Evolutionary conservation across 2,329 filamentous ascomycete species (phyloP).

Genomic region (Macrophomina pseudophaseolina): DNA sequence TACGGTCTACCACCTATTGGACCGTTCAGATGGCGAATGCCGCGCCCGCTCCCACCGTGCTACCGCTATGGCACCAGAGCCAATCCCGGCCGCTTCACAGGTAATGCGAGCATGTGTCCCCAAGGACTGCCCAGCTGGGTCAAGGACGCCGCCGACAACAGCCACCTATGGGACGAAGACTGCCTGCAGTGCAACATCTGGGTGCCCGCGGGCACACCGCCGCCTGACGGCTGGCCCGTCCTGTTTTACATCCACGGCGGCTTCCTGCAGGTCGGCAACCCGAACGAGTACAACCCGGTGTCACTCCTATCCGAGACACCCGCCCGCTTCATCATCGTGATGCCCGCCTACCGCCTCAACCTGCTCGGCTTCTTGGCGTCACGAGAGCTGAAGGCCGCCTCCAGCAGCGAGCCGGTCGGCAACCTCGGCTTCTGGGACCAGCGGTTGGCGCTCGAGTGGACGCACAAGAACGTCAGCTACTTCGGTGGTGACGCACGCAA

Average conservation of each 20-base stretch:
- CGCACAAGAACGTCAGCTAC: conserved; percentile 55
- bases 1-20: conserved; percentile 59
- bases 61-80: conserved; percentile 58
- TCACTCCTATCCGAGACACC: conserved; percentile 56
- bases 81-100: conserved; percentile 53
- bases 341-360: conserved; percentile 63
- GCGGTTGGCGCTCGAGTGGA: conserved; percentile 62
- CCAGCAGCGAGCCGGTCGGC: conserved; percentile 45
- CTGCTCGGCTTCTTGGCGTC: conserved; percentile 62
- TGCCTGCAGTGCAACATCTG: conserved; percentile 63
- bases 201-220: conserved; percentile 55
- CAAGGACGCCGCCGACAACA: conserved; percentile 27
- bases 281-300: conserved; percentile 54
- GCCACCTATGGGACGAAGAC: conserved; percentile 55
- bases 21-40: conserved; percentile 55
- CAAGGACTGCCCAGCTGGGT: conserved; percentile 41
- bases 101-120: conserved; percentile 54
- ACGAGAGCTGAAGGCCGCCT: conserved; percentile 50
- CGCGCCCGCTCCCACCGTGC: conserved; percentile 52
- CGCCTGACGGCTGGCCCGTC: conserved; percentile 59
- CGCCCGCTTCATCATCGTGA: conserved; percentile 58
- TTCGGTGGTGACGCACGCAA: conserved; percentile 58
- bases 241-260: conserved; percentile 64
- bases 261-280: conserved; percentile 61
- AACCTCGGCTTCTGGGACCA: conserved; percentile 66